Percentiles rank a stretch among this genome's conserved stretches.
phyloP scores from a whole-genome alignment of 305 asterid species.

The Fraxinus ornus region DNA sequence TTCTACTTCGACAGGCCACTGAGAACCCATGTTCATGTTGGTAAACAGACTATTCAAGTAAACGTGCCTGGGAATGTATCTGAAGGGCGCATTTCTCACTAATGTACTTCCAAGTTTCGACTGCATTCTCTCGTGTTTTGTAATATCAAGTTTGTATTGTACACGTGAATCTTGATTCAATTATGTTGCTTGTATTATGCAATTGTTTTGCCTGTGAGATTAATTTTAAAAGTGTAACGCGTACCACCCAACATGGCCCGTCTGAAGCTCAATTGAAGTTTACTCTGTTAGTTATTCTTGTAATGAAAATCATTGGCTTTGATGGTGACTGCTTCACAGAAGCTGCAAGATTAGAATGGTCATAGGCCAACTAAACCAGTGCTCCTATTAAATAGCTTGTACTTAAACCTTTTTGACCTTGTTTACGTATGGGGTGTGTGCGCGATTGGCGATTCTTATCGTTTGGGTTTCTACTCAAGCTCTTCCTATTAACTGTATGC shows the following conservation, averaged over 20 bases:
- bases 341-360: neutral
- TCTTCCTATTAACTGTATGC: neutral
- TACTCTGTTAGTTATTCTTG: neutral
- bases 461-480: neutral
- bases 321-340: neutral
- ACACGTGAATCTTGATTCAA: neutral
- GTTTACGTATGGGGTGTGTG: neutral
- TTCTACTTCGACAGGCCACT: neutral
- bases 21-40: neutral
- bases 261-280: neutral
- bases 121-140: neutral
- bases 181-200: constrained; percentile 3
- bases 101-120: neutral
- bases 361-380: neutral
- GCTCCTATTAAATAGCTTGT: neutral
- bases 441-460: neutral
- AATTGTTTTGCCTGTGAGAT: neutral
- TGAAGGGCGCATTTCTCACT: neutral
- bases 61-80: constrained; percentile 12
- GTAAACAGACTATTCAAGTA: neutral
- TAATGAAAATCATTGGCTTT: neutral
- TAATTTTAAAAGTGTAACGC: neutral
- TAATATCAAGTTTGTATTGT: neutral
- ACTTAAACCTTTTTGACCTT: neutral
- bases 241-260: neutral